These are phyloP conservation scores for Lycium barbarum DNA, from an alignment of 257 asterid genomes.

Conservation along the genomic window DNA sequence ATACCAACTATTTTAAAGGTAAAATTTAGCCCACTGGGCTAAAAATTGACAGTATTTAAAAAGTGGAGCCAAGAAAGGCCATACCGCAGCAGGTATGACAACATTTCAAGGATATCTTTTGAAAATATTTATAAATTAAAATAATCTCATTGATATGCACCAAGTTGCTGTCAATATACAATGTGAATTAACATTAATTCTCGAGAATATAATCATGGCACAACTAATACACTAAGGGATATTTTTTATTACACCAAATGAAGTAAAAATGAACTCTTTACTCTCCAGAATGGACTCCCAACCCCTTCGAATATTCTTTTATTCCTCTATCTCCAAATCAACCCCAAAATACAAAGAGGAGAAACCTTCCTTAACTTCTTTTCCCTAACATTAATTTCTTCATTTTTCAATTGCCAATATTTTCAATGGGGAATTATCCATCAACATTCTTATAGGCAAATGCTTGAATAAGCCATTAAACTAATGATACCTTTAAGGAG, in stretches of 20 bases:
- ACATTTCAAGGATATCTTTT: not conserved
- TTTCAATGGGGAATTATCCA: not conserved
- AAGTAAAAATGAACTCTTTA: not conserved
- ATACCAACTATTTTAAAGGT: not conserved
- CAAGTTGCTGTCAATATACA: not conserved
- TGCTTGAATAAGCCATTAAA: not conserved
- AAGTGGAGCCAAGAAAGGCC: not conserved
- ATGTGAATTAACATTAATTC: not conserved
- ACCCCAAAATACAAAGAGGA: not conserved
- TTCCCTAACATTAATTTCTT: not conserved
- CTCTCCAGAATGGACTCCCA: not conserved
- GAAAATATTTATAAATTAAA: not conserved
- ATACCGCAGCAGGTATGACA: not conserved
- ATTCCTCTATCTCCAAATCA: not conserved
- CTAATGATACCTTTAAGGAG: constrained; percentile 76
- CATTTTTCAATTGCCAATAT: not conserved
- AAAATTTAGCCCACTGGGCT: not conserved
- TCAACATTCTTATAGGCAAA: not conserved
- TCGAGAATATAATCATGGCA: no score
- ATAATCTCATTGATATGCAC: not conserved
- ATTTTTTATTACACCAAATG: constrained; percentile 3
- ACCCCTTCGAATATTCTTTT: not conserved
- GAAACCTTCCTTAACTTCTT: not conserved
- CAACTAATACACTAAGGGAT: not conserved
- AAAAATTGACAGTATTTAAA: not conserved